Evolutionary conservation across 2,329 filamentous ascomycete species (phyloP).

Genomic region (Rhexocercosporidium sp.): DNA sequence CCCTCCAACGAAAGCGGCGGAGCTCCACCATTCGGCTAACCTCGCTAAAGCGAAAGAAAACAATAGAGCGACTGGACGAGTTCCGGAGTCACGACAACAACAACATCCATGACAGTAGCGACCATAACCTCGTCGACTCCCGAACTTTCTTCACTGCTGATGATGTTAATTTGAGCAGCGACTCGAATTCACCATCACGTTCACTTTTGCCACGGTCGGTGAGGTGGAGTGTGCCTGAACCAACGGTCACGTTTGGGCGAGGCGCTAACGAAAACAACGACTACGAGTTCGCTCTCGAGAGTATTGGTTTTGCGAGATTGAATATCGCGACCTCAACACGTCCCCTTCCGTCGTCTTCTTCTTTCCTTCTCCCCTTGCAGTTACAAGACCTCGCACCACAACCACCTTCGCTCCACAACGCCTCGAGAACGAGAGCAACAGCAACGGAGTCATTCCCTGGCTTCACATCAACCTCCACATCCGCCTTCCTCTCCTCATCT

Average conservation of each 20-base stretch:
- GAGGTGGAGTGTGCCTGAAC: neutral
- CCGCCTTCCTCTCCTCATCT: neutral
- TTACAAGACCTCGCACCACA: neutral
- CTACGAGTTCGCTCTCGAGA: neutral
- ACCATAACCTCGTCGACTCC: neutral
- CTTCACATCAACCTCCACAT: neutral
- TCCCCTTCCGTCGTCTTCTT: neutral
- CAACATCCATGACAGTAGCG: neutral
- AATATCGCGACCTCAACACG: neutral
- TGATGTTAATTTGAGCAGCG: neutral
- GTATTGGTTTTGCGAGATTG: neutral
- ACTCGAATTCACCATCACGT: neutral
- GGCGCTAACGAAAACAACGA: neutral
- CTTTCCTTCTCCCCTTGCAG: neutral
- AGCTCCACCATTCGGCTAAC: neutral
- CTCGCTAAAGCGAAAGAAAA: conserved; percentile 6
- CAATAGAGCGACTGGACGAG: neutral
- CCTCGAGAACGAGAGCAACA: neutral
- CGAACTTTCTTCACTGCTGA: neutral
- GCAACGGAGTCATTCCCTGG: neutral
- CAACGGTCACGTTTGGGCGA: neutral
- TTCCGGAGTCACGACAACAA: neutral
- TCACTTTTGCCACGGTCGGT: neutral
- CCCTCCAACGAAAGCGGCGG: neutral
- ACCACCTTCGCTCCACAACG: neutral